Evolutionary conservation across 2,329 filamentous ascomycete species (phyloP).

Genomic region (Daldinia sp.): DNA sequence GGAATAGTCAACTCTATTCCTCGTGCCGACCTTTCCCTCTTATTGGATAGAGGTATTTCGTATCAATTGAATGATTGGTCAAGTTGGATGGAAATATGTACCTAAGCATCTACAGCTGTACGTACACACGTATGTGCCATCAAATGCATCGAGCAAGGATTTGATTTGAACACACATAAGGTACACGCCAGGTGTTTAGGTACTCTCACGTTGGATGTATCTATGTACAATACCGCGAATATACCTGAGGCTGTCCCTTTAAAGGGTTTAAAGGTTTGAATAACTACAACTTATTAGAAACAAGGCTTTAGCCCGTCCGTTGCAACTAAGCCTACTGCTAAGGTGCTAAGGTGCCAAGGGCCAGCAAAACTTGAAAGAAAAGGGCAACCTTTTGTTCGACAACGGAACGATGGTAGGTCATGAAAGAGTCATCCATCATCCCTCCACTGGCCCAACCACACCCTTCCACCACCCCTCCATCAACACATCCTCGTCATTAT

Average conservation of each 20-base stretch:
- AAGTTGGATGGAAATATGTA: background rate
- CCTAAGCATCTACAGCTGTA: background rate
- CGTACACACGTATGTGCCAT: background rate
- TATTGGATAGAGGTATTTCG: background rate
- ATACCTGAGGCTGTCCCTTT: too few species aligned
- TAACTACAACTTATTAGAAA: too few species aligned
- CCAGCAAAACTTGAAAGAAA: constrained; percentile 34
- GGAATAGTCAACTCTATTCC: background rate
- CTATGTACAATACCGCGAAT: background rate
- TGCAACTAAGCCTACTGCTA: background rate
- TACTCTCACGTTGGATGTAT: background rate
- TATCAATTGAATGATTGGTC: background rate
- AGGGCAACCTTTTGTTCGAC: constrained; percentile 18
- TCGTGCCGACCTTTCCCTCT: background rate
- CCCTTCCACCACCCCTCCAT: constrained; percentile 5
- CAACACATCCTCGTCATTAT: constrained; percentile 10
- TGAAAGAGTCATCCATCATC: constrained; percentile 41
- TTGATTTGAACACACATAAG: background rate
- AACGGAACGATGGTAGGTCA: constrained; percentile 28
- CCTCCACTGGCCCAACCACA: background rate
- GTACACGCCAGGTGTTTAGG: background rate
- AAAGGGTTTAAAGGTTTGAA: too few species aligned
- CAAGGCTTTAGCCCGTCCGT: background rate
- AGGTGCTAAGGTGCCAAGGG: constrained; percentile 20
- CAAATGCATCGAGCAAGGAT: background rate